Evolutionary conservation across 257 asterid genomes (phyloP), one percentile per base, ranked within the genome.

Genomic region (Cinchona pubescens): DNA sequence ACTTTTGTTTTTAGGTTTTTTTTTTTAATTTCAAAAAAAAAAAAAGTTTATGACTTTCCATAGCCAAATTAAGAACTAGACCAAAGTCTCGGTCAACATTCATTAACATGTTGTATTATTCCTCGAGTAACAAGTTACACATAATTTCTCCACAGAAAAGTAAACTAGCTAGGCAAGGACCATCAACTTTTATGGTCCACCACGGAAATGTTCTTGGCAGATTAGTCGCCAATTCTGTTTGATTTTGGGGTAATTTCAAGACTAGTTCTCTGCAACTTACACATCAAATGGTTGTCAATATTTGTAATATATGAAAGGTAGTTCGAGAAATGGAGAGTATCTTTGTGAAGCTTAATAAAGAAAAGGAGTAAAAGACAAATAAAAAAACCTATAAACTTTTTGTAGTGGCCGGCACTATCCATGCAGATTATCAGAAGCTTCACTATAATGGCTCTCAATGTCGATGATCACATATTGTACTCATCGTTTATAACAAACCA

Each of bases 381-480:
- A 29, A 75, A 81, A 79, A 55, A 76, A 77, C 34, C 32, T 11
- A 49, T 21, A 6, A 49, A 75, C 67, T 68, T 78, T 75, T 32
- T 58, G 75, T 69, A 66, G 82, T 87, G 94, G 89, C 90, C 89
- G 84, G 87, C 90, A 84, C 75, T 30, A 79, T 78, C 79, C 78
- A 76, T 63, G 79, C 81, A 78, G 43, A 25, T 46, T n/a, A n/a
- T n/a, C 79, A 35, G 51, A 25, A 76, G 56, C 73, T 72, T 73
- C 74, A 21, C 25, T 51, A 53, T 69, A 55, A 65, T 35, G 35
- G 40, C 42, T 65, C 70, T 30, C 55, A 25, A 30, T n/a, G n/a
- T 49, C 34, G 14, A 15, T 40, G 63, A 18, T n/a, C 10, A 53
- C 18, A 23, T 40, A 11, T 55, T 25, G n/a, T 46, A 46, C 71